phyloP scores from a whole-genome alignment of 2,329 filamentous ascomycete genomes.

The Alternaria atra region DNA sequence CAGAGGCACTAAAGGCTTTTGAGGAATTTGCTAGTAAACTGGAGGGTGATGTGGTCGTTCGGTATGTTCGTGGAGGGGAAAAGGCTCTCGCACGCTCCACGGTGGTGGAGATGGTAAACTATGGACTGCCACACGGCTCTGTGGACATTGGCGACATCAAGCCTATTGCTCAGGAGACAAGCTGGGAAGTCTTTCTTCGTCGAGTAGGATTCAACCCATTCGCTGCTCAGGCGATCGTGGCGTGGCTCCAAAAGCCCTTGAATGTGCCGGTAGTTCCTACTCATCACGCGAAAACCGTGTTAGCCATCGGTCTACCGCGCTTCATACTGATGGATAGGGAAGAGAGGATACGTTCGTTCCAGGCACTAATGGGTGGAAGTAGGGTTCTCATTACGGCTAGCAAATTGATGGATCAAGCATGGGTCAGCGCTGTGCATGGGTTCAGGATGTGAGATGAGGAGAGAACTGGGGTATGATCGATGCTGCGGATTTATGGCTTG shows the following conservation, averaged over 20 bases:
- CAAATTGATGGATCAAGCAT: slow-evolving; percentile 60
- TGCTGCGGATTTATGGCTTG: not conserved
- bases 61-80: slow-evolving; percentile 56
- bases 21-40: slow-evolving; percentile 58
- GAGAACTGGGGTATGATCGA: not conserved
- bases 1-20: slow-evolving; percentile 59
- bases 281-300: not conserved
- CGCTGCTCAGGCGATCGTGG: slow-evolving; percentile 72
- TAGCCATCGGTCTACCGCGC: slow-evolving; percentile 56
- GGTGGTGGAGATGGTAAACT: slow-evolving; percentile 40
- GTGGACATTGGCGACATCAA: slow-evolving; percentile 42
- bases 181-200: slow-evolving; percentile 74
- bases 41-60: slow-evolving; percentile 49
- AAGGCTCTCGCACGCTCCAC: slow-evolving; percentile 47
- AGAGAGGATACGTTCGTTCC: slow-evolving; percentile 63
- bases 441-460: slow-evolving; percentile 30
- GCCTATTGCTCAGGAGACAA: slow-evolving; percentile 66
- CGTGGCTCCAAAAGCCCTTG: slow-evolving; percentile 39
- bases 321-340: slow-evolving; percentile 66
- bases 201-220: slow-evolving; percentile 74
- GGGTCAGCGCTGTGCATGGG: slow-evolving; percentile 53
- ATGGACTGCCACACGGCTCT: slow-evolving; percentile 44
- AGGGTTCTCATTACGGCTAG: slow-evolving; percentile 64
- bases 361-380: slow-evolving; percentile 62
- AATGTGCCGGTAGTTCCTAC: slow-evolving; percentile 10